These are phyloP conservation scores for Mycena latifolia DNA, from an alignment of 768 basidiomycete genomes.

Conservation along the genomic window DNA sequence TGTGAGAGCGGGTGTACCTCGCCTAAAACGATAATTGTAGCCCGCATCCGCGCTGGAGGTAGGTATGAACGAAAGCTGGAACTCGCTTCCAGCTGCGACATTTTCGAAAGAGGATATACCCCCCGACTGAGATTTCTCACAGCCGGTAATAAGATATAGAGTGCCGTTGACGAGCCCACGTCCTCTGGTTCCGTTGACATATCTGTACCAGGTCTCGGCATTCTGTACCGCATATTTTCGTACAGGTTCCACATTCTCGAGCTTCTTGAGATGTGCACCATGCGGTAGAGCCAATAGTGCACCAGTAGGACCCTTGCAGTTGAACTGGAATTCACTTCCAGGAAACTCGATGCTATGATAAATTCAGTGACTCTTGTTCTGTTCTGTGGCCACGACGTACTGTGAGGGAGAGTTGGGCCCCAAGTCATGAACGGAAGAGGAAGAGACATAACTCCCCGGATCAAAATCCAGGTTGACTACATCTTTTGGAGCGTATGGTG, in stretches of 20 bases:
- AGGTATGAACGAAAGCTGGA: neutral
- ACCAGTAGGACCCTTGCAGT: neutral
- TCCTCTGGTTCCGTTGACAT: too few species aligned
- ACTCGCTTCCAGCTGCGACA: neutral
- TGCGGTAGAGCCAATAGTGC: too few species aligned
- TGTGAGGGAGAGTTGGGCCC: neutral
- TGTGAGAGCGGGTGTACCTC: neutral
- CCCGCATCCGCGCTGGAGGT: neutral
- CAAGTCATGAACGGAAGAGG: too few species aligned
- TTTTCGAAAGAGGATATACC: conserved; percentile 1
- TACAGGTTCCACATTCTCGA: neutral
- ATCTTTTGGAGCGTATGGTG: too few species aligned
- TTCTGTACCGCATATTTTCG: neutral
- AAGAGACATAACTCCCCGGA: too few species aligned
- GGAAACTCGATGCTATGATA: too few species aligned
- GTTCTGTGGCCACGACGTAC: too few species aligned
- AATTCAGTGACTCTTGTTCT: too few species aligned
- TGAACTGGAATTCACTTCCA: neutral
- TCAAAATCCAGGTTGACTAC: too few species aligned
- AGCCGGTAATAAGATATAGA: neutral
- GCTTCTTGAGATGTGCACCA: conserved; percentile 1
- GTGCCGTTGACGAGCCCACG: neutral
- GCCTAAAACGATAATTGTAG: neutral
- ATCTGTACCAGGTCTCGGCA: neutral
- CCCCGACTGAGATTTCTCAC: neutral